Evolutionary conservation across 2,329 filamentous ascomycete species (phyloP), one percentile per base, ranked within the genome.

Genomic region (Fusarium anthophilum): DNA sequence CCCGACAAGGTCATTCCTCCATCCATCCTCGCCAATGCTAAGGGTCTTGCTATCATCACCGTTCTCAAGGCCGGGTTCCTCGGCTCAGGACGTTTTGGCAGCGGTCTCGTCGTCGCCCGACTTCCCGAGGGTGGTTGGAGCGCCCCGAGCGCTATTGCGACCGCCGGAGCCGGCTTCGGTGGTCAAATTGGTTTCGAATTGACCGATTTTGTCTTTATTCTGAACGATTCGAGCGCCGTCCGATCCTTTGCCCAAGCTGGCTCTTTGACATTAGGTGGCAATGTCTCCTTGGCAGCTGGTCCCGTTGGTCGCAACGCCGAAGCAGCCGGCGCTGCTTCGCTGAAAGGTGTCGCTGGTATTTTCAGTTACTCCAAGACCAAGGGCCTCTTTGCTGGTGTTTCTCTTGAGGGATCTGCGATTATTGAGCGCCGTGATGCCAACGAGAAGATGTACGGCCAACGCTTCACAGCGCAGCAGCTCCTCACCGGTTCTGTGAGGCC

Each of bases 321-420:
- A 83, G 96, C 96, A 18, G 96, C 96, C 41, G 96, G 96, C 73
- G 96, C 95, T 20, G 96, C 96, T 13, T 98, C 94, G 76, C 87
- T 97, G 73, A 96, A 91, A 86, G 92, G 94, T 72, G 93, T 98
- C 14, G 93, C 95, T 1, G 96, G 94, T 60, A 92, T 99, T 56
- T 99, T 99, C 86, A 94, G 94, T 79, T 99, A 99, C 87, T 96
- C 93, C 82, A 98, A 98, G 85, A 99, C 96, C 18, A 98, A 98
- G 86, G 96, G 96, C 26, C 86, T 99, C 38, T 99, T 99, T 78
- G 96, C 96, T 10, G 96, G 96, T 80, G 95, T 99, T 54, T 97
- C 94, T 77, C 86, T 99, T 75, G 96, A 99, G 82, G 96, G 96
- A 28, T 96, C 93, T 70, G 95, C 94, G 60, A 92, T 99, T 74